phyloP scores from a whole-genome alignment of 768 basidiomycete species.

The Hygrophoropsis aurantiaca region DNA sequence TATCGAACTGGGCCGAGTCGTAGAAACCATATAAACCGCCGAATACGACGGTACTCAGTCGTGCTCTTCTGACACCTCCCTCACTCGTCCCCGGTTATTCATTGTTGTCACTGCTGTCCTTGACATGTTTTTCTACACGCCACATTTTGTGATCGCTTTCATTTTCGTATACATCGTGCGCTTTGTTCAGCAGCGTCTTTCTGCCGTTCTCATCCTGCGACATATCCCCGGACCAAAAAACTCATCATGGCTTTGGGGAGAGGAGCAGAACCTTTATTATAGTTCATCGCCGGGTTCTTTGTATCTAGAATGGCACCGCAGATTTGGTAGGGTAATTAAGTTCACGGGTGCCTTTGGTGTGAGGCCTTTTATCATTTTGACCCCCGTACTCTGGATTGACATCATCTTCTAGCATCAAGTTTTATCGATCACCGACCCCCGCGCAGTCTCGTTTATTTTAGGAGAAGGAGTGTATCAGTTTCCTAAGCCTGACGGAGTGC shows the following conservation, averaged over 20 bases:
- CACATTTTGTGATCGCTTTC: slow-evolving; percentile 14
- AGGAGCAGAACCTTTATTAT: slow-evolving; percentile 58
- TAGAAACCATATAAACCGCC: slow-evolving; percentile 2
- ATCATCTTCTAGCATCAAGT: slow-evolving; percentile 47
- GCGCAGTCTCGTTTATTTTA: slow-evolving; percentile 54
- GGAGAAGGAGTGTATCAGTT: slow-evolving; percentile 56
- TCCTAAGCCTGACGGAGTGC: slow-evolving; percentile 62
- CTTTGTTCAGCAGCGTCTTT: slow-evolving; percentile 34
- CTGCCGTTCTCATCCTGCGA: slow-evolving; percentile 32
- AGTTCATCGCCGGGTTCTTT: slow-evolving; percentile 46
- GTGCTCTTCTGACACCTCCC: not conserved
- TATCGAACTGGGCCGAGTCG: not conserved
- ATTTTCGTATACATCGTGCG: slow-evolving; percentile 30
- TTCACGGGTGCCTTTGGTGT: slow-evolving; percentile 62
- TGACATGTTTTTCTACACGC: not conserved
- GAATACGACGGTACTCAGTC: not conserved
- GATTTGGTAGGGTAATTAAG: slow-evolving; percentile 53
- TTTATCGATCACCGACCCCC: slow-evolving; percentile 54
- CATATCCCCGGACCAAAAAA: slow-evolving; percentile 52
- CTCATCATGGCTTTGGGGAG: slow-evolving; percentile 58
- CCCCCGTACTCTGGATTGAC: slow-evolving; percentile 9
- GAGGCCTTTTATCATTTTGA: slow-evolving; percentile 15
- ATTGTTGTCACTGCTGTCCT: no score
- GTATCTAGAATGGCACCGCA: slow-evolving; percentile 52
- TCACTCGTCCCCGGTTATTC: no score